Conservation (phyloP, 352 stramenopile genomes). For the Saprolegnia diclina region DNA sequence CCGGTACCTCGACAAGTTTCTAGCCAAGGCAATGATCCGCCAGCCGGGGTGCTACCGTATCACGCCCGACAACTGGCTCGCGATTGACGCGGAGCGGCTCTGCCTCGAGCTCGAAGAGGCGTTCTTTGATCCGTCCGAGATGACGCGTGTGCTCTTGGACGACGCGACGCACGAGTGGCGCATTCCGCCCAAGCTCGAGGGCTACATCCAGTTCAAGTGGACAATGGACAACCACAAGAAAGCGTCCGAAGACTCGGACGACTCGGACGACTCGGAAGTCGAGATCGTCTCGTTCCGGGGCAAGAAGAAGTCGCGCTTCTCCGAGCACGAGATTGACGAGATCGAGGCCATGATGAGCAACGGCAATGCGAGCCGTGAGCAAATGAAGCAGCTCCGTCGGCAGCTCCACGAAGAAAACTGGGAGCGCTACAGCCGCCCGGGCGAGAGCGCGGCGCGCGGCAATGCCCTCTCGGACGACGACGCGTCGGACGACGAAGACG, state of each 20-base stretch:
- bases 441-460: not conserved
- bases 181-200: constrained; percentile 17
- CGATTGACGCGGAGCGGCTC: constrained; percentile 23
- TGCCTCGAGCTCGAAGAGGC: constrained; percentile 23
- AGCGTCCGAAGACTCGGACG: constrained; percentile 12
- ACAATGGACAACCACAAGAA: constrained; percentile 21
- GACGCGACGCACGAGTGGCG: constrained; percentile 11
- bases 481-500: not conserved
- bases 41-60: constrained; percentile 26
- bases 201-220: constrained; percentile 28
- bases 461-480: not conserved
- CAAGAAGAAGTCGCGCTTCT: constrained; percentile 25
- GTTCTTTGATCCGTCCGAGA: constrained; percentile 14
- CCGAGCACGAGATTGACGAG: constrained; percentile 24
- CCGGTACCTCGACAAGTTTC: constrained; percentile 25
- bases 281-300: constrained; percentile 11
- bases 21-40: constrained; percentile 22
- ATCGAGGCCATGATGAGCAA: constrained; percentile 25
- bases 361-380: constrained; percentile 9
- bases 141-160: constrained; percentile 2
- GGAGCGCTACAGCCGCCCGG: constrained; percentile 15
- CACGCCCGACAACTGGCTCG: constrained; percentile 27
- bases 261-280: constrained; percentile 20
- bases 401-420: constrained; percentile 25
- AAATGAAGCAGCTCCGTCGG: constrained; percentile 26